phyloP scores from a whole-genome alignment of 768 basidiomycete species.

The Dacryopinax primogenitus region DNA sequence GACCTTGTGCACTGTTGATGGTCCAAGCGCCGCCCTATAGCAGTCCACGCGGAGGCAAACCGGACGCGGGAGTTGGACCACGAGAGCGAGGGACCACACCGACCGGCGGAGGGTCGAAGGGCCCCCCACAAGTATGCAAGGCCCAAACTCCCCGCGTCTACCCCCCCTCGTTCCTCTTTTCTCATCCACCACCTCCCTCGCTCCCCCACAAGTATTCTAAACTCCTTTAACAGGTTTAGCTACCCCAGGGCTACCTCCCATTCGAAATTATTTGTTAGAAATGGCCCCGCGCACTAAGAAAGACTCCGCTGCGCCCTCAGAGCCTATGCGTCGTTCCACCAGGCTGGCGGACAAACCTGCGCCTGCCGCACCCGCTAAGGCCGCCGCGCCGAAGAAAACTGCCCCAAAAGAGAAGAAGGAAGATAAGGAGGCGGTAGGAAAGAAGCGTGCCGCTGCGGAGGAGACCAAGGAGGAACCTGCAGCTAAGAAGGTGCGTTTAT shows the following conservation, averaged over 20 bases:
- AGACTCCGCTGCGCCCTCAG: slow-evolving; percentile 31
- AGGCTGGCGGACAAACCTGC: slow-evolving; percentile 42
- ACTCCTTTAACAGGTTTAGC: too few species aligned
- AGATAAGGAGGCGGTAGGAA: slow-evolving; percentile 20
- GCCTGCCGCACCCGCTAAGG: slow-evolving; percentile 24
- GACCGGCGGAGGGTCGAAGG: too few species aligned
- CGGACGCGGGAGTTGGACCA: not conserved
- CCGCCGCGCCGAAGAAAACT: slow-evolving; percentile 31
- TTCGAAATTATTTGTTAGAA: not conserved
- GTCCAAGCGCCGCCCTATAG: not conserved
- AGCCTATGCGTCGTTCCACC: slow-evolving; percentile 38
- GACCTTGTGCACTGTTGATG: not conserved
- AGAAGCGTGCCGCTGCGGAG: slow-evolving; percentile 11
- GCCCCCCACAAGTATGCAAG: not conserved
- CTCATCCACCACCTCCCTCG: not conserved
- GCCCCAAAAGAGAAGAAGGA: slow-evolving; percentile 30
- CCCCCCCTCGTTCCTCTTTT: not conserved
- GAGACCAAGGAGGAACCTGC: slow-evolving; percentile 15
- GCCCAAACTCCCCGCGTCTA: not conserved
- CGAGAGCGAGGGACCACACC: too few species aligned
- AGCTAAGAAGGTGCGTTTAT: slow-evolving; percentile 16
- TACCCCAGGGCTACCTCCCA: too few species aligned
- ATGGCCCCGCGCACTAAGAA: slow-evolving; percentile 12
- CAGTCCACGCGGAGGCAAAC: not conserved
- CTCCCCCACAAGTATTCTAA: not conserved